phyloP scores from a whole-genome alignment of 208 protist species.

The Acanthamoeba lenticulata region DNA sequence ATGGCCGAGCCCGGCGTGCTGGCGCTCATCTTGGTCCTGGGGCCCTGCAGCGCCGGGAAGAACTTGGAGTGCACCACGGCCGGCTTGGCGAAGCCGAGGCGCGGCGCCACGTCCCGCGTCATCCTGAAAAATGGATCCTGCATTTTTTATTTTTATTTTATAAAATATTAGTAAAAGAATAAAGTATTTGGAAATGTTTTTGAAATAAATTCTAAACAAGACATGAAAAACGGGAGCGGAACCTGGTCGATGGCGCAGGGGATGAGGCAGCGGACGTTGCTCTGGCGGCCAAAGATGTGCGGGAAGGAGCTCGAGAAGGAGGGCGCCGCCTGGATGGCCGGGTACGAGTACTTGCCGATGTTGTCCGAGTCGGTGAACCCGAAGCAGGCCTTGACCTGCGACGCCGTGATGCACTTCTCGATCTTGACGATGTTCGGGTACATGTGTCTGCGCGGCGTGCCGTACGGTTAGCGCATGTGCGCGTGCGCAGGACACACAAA shows the following conservation, averaged over 20 bases:
- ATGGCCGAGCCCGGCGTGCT: slow-evolving; percentile 93
- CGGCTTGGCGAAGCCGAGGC: slow-evolving; percentile 93
- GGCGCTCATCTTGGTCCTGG: slow-evolving; percentile 96
- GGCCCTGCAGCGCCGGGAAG: slow-evolving; percentile 96
- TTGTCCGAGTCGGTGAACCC: slow-evolving; percentile 92
- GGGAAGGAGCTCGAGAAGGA: slow-evolving; percentile 95
- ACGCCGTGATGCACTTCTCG: slow-evolving; percentile 93
- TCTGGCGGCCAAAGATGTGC: slow-evolving; percentile 37
- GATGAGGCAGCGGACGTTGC: slow-evolving; percentile 93
- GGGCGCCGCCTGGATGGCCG: slow-evolving; percentile 97
- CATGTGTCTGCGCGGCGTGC: slow-evolving; percentile 85
- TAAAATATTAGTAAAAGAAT: background rate
- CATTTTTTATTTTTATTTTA: background rate
- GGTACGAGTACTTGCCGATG: slow-evolving; percentile 92
- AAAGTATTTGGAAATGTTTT: background rate
- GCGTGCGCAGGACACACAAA: background rate
- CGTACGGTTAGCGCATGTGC: background rate
- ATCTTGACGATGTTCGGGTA: slow-evolving; percentile 96
- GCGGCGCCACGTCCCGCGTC: slow-evolving; percentile 94
- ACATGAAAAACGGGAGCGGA: background rate
- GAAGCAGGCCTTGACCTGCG: slow-evolving; percentile 93
- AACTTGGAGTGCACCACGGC: slow-evolving; percentile 97
- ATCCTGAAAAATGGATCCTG: slow-evolving; percentile 99
- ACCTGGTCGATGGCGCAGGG: slow-evolving; percentile 95
- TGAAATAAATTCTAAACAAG: background rate